Conservation (phyloP, 495 filamentous ascomycete genomes). For the Aspergillus campestris region DNA sequence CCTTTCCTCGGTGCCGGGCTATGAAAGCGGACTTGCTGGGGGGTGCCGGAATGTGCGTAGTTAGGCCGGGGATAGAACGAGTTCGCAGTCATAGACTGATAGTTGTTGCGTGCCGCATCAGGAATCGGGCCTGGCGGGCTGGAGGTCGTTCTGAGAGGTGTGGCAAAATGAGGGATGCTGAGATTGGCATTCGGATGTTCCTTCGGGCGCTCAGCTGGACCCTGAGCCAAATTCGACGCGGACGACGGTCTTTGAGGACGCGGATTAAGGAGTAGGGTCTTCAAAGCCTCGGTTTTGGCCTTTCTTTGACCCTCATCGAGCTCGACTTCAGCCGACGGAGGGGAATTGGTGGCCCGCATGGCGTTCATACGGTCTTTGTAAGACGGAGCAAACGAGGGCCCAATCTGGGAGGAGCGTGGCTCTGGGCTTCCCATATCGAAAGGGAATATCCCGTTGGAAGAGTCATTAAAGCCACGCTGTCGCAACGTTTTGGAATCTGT, state of each 20-base stretch:
- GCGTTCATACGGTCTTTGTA: constrained; percentile 59
- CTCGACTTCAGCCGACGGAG: constrained; percentile 11
- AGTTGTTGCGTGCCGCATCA: constrained; percentile 8
- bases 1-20: constrained; percentile 21
- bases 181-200: constrained; percentile 9
- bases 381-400: constrained; percentile 58
- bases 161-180: constrained; percentile 28
- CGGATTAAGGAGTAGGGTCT: constrained; percentile 39
- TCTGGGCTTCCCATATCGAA: constrained; percentile 55
- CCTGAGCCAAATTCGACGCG: constrained; percentile 14
- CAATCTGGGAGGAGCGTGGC: constrained; percentile 38
- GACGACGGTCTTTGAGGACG: constrained; percentile 32
- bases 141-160: constrained; percentile 29
- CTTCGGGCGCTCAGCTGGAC: constrained; percentile 7
- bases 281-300: constrained; percentile 39
- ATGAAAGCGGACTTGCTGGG: constrained; percentile 13
- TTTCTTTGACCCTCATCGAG: constrained; percentile 32
- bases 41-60: constrained; percentile 9
- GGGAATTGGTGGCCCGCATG: constrained; percentile 30
- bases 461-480: constrained; percentile 26
- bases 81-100: constrained; percentile 7
- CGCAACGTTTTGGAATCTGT: constrained; percentile 24
- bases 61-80: constrained; percentile 7
- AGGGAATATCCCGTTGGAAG: constrained; percentile 50
- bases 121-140: constrained; percentile 24